Evolutionary conservation across 2,329 filamentous ascomycete species (phyloP), one percentile per base, ranked within the genome.

Genomic region (Fonsecaea pedrosoi): DNA sequence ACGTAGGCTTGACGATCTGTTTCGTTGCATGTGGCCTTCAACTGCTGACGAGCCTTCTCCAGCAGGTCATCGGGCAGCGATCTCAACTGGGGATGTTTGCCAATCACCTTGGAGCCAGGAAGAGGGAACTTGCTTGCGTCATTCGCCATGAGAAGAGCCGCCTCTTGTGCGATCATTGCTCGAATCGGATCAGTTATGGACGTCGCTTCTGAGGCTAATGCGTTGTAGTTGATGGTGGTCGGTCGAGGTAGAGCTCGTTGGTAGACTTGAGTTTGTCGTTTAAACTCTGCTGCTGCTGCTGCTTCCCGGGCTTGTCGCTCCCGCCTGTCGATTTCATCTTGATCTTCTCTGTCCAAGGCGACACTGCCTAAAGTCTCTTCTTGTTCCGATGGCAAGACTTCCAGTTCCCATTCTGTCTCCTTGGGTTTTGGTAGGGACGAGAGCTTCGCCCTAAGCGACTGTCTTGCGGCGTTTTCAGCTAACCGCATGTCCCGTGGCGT

Each of bases 331-430:
- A 91, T 87, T 71, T 94, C 88, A 15, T 91, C 92, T 30, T 87
- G 84, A 74, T 90, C 88, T 77, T 90, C 88, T 15, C 38, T 40
- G 2, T 65, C 65, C 2, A 38, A n/a, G 18, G 32, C 34, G 10
- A 56, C 55, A 34, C 60, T 32, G 73, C 87, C 86, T n/a, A 81
- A 82, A 54, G 84, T 81, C 72, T 95, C 92, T 68, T 86, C 82
- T 70, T 90, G 85, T 70, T 97, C 93, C 48, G 96, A 92, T 0
- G 94, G 94, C 38, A 96, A 81, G 6, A 71, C 64, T 72, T 97
- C 94, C 54, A 98, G 87, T 72, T 98, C 95, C 90, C 92, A 98
- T 71, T 97, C 94, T 0, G 88, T 90, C 75, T 97, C 92, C 75
- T 96, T 97, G 0, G 95, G 95, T 75, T 92, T 96, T 0, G 95